phyloP scores from a whole-genome alignment of 495 filamentous ascomycete species.

The Trichocladium uniseriatum region DNA sequence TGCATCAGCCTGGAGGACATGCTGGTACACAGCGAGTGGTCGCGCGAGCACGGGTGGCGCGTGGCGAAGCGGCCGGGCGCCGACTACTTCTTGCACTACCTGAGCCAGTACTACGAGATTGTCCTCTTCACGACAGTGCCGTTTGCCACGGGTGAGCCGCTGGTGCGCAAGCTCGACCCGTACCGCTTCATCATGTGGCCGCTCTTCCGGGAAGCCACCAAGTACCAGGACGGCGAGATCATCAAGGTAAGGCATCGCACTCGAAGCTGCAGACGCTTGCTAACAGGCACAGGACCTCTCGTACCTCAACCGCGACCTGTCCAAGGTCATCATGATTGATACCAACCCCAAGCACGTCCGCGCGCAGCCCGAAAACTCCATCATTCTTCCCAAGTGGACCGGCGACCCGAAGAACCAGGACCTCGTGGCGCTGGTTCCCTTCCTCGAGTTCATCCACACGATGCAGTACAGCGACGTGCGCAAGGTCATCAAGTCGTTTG shows the following conservation, averaged over 20 bases:
- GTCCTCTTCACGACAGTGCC: slow-evolving; percentile 89
- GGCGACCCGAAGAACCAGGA: slow-evolving; percentile 73
- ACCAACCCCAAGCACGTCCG: slow-evolving; percentile 71
- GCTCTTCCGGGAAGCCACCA: slow-evolving; percentile 85
- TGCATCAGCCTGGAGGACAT: slow-evolving; percentile 90
- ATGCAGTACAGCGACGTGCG: slow-evolving; percentile 84
- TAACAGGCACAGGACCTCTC: slow-evolving; percentile 63
- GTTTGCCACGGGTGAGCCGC: slow-evolving; percentile 68
- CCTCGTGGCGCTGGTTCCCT: slow-evolving; percentile 80
- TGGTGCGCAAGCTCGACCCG: slow-evolving; percentile 91
- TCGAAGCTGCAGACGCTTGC: too few species aligned
- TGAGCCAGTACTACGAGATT: slow-evolving; percentile 94
- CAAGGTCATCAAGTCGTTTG: slow-evolving; percentile 75
- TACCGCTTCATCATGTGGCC: slow-evolving; percentile 94
- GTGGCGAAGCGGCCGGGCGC: slow-evolving; percentile 90
- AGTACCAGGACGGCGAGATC: slow-evolving; percentile 90
- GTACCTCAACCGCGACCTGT: slow-evolving; percentile 90
- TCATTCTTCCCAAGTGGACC: slow-evolving; percentile 82
- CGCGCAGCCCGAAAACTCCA: slow-evolving; percentile 85
- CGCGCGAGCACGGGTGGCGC: slow-evolving; percentile 87
- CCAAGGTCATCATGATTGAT: slow-evolving; percentile 88
- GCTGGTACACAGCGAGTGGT: slow-evolving; percentile 89
- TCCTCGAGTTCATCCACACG: slow-evolving; percentile 92
- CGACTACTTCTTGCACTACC: slow-evolving; percentile 94
- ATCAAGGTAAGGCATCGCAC: slow-evolving; percentile 68